A percentile compares a stretch with the other conserved stretches of the same genome.
These are phyloP conservation scores for Ulmus americana DNA, from an alignment of 331 rosid species.

Conservation along the genomic window DNA sequence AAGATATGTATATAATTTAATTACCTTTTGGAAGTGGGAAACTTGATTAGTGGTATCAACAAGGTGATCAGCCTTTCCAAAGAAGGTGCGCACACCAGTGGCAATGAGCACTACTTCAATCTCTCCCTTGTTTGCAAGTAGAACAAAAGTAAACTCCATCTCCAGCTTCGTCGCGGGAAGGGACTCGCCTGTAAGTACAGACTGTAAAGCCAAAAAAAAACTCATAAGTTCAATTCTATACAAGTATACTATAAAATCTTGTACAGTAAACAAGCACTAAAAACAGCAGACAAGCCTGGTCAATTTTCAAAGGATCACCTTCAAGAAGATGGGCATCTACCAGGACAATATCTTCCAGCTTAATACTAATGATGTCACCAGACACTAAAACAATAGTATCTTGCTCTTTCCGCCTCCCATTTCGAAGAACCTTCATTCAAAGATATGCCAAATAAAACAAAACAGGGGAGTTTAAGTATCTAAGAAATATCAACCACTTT, in stretches of 20 bases:
- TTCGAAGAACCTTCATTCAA: constrained; percentile 69
- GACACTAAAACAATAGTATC: constrained; percentile 81
- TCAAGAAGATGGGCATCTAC: constrained; percentile 95
- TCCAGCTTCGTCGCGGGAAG: constrained; percentile 91
- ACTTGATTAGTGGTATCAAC: constrained; percentile 95
- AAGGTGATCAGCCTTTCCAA: constrained; percentile 99
- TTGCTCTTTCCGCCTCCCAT: constrained; percentile 86
- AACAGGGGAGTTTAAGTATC: constrained; percentile 5
- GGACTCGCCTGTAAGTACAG: constrained; percentile 95
- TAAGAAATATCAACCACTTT: background rate
- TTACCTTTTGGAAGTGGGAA: constrained; percentile 95
- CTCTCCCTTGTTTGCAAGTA: constrained; percentile 99
- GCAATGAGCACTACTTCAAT: constrained; percentile 95
- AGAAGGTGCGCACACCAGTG: constrained; percentile 94
- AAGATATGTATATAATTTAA: constrained; percentile 14
- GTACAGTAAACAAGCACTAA: background rate
- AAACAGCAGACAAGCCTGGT: constrained; percentile 47
- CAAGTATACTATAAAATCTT: background rate
- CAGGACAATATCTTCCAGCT: constrained; percentile 79
- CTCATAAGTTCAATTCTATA: constrained; percentile 4
- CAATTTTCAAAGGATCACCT: constrained; percentile 90
- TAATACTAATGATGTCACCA: constrained; percentile 79
- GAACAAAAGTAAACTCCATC: constrained; percentile 97
- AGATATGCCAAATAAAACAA: constrained; percentile 13
- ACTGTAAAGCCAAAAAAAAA: constrained; percentile 47